Percentiles rank a stretch among this genome's conserved stretches.
Evolutionary conservation across 164 flowering plant genomes (phyloP).

Genomic region (Santalum album): DNA sequence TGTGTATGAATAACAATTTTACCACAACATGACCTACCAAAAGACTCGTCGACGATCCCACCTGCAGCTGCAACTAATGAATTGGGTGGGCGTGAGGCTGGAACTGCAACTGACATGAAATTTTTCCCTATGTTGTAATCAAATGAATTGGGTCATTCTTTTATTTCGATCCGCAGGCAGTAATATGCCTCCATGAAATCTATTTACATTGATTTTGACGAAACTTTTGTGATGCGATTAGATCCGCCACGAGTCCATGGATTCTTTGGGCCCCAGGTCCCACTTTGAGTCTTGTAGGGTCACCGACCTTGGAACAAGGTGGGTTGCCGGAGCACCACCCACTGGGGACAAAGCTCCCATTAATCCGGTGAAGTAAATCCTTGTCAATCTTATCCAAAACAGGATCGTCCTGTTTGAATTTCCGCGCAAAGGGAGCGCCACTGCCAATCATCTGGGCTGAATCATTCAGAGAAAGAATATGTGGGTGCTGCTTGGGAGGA

Average conservation of each 20-base stretch:
- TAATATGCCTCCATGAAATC: background rate
- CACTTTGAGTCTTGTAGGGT: conserved; percentile 35
- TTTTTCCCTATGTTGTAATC: background rate
- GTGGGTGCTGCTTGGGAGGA: conserved; percentile 82
- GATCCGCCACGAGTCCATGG: conserved; percentile 25
- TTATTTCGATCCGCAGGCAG: background rate
- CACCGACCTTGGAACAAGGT: conserved; percentile 47
- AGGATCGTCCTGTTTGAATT: conserved; percentile 46
- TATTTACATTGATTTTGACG: conserved; percentile 49
- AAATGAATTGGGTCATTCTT: background rate
- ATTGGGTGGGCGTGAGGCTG: background rate
- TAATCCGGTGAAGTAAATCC: conserved; percentile 39
- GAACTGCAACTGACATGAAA: background rate
- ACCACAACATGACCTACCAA: background rate
- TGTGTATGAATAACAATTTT: too few relatives aligned
- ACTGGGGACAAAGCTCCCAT: conserved; percentile 64
- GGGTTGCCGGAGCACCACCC: conserved; percentile 78
- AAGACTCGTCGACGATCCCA: background rate
- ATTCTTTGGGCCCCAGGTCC: conserved; percentile 63
- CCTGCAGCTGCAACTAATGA: background rate
- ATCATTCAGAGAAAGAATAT: conserved; percentile 47
- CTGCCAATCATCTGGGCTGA: conserved; percentile 45
- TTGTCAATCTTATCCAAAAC: conserved; percentile 58
- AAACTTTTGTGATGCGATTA: conserved; percentile 20
- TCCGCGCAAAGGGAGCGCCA: conserved; percentile 70